Evolutionary conservation across 345 rosid genomes (phyloP).

Genomic region (Rhizophora mangle): DNA sequence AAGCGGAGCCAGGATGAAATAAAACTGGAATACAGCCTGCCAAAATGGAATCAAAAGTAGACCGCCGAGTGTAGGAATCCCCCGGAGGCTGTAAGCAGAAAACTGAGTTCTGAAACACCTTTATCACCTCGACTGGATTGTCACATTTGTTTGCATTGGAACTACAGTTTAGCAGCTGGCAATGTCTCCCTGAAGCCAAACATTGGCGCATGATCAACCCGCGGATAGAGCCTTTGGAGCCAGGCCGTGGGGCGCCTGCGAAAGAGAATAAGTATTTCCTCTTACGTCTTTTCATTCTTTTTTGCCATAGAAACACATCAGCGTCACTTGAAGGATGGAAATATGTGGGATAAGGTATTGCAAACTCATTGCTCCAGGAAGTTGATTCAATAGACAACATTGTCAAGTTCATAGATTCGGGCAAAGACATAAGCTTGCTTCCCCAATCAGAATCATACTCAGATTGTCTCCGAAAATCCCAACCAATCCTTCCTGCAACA

Average conservation of each 20-base stretch:
- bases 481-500: conserved; percentile 2
- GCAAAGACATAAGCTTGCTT: background rate
- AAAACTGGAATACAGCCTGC: conserved; percentile 3
- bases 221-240: background rate
- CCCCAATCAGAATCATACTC: background rate
- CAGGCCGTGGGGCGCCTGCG: background rate
- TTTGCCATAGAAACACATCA: background rate
- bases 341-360: background rate
- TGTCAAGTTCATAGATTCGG: conserved; percentile 2
- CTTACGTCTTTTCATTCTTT: background rate
- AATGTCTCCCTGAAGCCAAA: background rate
- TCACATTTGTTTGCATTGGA: background rate
- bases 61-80: background rate
- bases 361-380: conserved; percentile 6
- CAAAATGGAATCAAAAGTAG: background rate
- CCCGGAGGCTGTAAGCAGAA: conserved; percentile 5
- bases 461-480: background rate
- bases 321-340: background rate
- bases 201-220: background rate
- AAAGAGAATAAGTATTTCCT: background rate
- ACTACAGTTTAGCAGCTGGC: background rate
- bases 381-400: background rate
- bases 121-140: background rate
- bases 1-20: background rate
- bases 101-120: background rate